Base-by-base conservation (phyloP, 176 grass and related monocot genomes). In the Bonia amplexicaulis region DNA sequence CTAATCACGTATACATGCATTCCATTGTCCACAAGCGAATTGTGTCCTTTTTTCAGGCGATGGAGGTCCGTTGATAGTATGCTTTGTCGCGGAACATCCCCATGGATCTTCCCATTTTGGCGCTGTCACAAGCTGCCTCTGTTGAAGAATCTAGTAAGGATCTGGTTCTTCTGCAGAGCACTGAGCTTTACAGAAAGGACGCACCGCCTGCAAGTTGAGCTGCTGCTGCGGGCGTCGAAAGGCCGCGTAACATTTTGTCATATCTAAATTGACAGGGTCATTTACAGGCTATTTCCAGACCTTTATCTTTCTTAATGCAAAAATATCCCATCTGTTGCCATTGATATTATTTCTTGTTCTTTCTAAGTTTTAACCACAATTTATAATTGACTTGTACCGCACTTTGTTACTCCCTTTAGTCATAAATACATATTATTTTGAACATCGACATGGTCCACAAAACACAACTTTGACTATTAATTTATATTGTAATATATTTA, bases 41-140 rank as follows among this genome's bases (percentile, higher is more conserved):
- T 49, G 8, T 59, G 35, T 78, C 73, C 22, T 71, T 83, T 82
- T 25, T 42, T 59, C 68, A 40, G 82, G 72, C 59, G 25, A 86
- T 65, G 37, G 49, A 66, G 73, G 73, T 23, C 39, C 39, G 13
- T 63, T 66, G 68, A 78, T 86, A 64, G 78, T 83, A 59, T 90
- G 79, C 83, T 79, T 46, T 88, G 78, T 69, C 51, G 59, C 8
- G 27, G 90, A 88, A 92, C 82, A 92, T 92, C 42, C 66, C 16
- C 25, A 71, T 88, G 90, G 90, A 88, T 88, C 81, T 92, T 79
- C 90, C 74, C 58, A 79, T 92, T 92, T 86, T 83, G 80, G 37
- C 78, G 86, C 82, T 68, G 22, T 85, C 68, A 46, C 31, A 79
- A 84, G 62, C 69, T 40, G 23, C 31, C 27, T 47, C 40, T 9